These are phyloP conservation scores for Rhizopus arrhizus DNA, from an alignment of 371 early-diverging fungal genomes.

Conservation along the genomic window DNA sequence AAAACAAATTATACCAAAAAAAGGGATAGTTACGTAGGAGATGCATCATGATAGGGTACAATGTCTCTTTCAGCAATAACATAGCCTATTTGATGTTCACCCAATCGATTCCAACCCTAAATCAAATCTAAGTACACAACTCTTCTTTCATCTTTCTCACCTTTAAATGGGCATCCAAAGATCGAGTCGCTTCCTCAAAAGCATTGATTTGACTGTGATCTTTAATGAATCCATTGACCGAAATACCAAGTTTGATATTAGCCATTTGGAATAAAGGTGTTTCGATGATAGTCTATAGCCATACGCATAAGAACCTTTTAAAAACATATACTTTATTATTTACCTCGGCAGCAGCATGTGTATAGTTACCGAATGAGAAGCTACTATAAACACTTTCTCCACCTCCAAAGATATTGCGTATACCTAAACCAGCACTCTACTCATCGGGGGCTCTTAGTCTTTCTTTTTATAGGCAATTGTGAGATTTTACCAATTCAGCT, in stretches of 20 bases:
- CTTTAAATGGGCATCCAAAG: conserved; percentile 39
- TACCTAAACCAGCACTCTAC: conserved; percentile 61
- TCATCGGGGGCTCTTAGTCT: neutral
- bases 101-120: conserved; percentile 47
- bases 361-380: conserved; percentile 70
- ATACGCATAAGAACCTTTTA: neutral
- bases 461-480: neutral
- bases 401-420: conserved; percentile 81
- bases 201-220: conserved; percentile 43
- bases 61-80: conserved; percentile 75
- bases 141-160: conserved; percentile 3
- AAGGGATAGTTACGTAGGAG: conserved; percentile 56
- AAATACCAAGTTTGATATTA: conserved; percentile 35
- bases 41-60: conserved; percentile 65
- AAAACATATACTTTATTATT: neutral
- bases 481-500: conserved; percentile 43
- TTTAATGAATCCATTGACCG: conserved; percentile 43
- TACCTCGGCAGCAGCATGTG: conserved; percentile 72
- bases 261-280: conserved; percentile 41
- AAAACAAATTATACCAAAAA: too few relatives aligned
- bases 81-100: conserved; percentile 71
- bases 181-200: conserved; percentile 33
- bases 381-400: conserved; percentile 74
- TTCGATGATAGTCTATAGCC: conserved; percentile 23
- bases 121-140: neutral